A percentile compares a stretch with the other conserved stretches of the same genome.
These are phyloP conservation scores for Metschnikowia shivogae DNA, from an alignment of 805 yeast genomes.

Conservation along the genomic window DNA sequence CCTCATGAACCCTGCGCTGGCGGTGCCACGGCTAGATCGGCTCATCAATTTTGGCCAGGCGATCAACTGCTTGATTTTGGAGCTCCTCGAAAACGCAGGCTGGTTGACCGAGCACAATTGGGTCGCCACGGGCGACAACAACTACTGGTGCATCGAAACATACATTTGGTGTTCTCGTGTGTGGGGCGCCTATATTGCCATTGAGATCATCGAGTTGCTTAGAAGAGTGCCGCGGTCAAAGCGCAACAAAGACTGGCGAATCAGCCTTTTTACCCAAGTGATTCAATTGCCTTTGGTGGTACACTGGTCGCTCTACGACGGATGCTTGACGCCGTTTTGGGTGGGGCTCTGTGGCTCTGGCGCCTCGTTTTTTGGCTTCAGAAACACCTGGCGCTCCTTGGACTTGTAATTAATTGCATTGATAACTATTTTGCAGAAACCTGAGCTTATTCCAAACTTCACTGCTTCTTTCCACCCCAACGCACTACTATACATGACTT, in stretches of 20 bases:
- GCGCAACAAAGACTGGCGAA: conserved; percentile 35
- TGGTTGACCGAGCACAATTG: conserved; percentile 46
- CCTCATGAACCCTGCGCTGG: conserved; percentile 22
- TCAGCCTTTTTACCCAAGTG: conserved; percentile 32
- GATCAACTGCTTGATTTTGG: conserved; percentile 37
- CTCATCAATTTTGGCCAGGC: conserved; percentile 37
- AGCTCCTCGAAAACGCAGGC: conserved; percentile 40
- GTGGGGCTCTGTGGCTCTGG: conserved; percentile 44
- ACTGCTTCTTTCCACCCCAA: background rate
- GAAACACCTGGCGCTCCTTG: conserved; percentile 33
- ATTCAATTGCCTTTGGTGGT: conserved; percentile 41
- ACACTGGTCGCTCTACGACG: conserved; percentile 43
- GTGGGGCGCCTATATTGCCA: conserved; percentile 39
- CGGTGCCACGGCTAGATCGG: conserved; percentile 28
- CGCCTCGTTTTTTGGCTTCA: conserved; percentile 42
- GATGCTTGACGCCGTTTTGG: conserved; percentile 45
- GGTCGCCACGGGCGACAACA: conserved; percentile 39
- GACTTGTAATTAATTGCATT: conserved; percentile 18
- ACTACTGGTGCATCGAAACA: conserved; percentile 40
- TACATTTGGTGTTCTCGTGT: conserved; percentile 43
- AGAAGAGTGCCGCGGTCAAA: conserved; percentile 38
- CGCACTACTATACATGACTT: background rate
- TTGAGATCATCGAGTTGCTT: conserved; percentile 38
- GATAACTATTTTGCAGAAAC: background rate
- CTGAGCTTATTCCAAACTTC: too few species aligned